Percentiles rank a stretch among this genome's conserved stretches.
These are phyloP conservation scores for Vinca minor DNA, from an alignment of 257 asterid species.

Conservation along the genomic window DNA sequence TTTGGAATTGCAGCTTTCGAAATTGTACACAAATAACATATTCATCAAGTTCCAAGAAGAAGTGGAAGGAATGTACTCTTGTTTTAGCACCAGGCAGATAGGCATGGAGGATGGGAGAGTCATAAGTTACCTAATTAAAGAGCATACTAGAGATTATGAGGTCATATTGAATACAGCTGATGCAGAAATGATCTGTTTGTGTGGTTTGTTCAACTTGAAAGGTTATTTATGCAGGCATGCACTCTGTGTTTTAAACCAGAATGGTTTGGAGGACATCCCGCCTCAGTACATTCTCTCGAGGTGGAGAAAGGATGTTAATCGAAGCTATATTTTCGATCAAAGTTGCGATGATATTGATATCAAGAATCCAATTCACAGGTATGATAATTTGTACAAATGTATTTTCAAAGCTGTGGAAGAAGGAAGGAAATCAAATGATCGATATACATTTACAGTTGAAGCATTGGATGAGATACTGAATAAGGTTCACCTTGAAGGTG, in stretches of 20 bases:
- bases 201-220: conserved; percentile 46
- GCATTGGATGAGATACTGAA: conserved; percentile 37
- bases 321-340: conserved; percentile 23
- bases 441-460: conserved; percentile 30
- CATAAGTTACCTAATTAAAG: conserved; percentile 32
- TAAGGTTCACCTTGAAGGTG: conserved; percentile 27
- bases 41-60: conserved; percentile 38
- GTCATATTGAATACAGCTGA: conserved; percentile 35
- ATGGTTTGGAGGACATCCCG: conserved; percentile 50
- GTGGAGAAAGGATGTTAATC: conserved; percentile 50
- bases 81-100: conserved; percentile 27
- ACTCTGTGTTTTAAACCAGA: conserved; percentile 39
- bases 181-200: conserved; percentile 34
- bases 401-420: conserved; percentile 39
- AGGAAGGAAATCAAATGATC: conserved; percentile 44
- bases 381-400: conserved; percentile 35
- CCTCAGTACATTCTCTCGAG: conserved; percentile 47
- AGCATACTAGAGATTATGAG: conserved; percentile 37
- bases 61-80: conserved; percentile 42
- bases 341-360: conserved; percentile 34
- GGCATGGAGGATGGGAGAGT: conserved; percentile 35
- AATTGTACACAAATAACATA: conserved; percentile 33
- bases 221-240: conserved; percentile 61
- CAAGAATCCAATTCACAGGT: conserved; percentile 47
- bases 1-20: conserved; percentile 42